phyloP scores from a whole-genome alignment of 2,329 filamentous ascomycete genomes.

The Iodosphaeria phyllophila region DNA sequence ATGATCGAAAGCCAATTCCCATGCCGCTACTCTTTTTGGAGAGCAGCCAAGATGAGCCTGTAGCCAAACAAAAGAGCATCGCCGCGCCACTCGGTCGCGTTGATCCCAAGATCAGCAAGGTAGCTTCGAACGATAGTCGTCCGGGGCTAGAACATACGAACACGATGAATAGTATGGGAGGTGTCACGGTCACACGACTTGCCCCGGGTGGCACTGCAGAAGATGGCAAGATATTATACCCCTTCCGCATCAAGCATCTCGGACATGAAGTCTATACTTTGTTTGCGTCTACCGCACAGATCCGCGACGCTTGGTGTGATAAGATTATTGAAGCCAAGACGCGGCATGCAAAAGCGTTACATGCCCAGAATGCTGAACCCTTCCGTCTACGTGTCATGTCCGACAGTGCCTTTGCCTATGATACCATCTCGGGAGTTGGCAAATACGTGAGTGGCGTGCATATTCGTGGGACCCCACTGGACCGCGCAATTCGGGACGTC shows the following conservation, averaged over 20 bases:
- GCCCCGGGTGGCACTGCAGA: conserved; percentile 35
- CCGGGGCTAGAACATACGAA: conserved; percentile 47
- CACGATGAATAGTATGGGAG: conserved; percentile 46
- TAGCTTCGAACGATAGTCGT: conserved; percentile 29
- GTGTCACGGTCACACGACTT: conserved; percentile 23
- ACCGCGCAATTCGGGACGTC: conserved; percentile 76
- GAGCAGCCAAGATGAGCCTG: conserved; percentile 78
- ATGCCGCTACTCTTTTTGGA: conserved; percentile 93
- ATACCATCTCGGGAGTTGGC: conserved; percentile 37
- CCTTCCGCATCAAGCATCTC: conserved; percentile 89
- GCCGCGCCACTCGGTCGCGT: conserved; percentile 39
- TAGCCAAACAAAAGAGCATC: conserved; percentile 66
- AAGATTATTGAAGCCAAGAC: conserved; percentile 94
- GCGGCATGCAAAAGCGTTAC: conserved; percentile 71
- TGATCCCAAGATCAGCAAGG: conserved; percentile 37
- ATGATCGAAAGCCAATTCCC: conserved; percentile 52
- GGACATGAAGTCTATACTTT: conserved; percentile 86
- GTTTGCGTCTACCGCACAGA: conserved; percentile 60
- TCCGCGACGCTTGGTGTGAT: conserved; percentile 73
- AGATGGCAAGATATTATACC: conserved; percentile 74
- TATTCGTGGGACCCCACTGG: conserved; percentile 79
- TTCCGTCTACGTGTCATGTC: conserved; percentile 85
- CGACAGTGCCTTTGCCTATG: conserved; percentile 77
- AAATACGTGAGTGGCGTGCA: conserved; percentile 44
- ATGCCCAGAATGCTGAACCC: conserved; percentile 86